These are phyloP conservation scores for Olyra latifolia DNA, from an alignment of 176 grass and related monocot genomes.

Conservation along the genomic window DNA sequence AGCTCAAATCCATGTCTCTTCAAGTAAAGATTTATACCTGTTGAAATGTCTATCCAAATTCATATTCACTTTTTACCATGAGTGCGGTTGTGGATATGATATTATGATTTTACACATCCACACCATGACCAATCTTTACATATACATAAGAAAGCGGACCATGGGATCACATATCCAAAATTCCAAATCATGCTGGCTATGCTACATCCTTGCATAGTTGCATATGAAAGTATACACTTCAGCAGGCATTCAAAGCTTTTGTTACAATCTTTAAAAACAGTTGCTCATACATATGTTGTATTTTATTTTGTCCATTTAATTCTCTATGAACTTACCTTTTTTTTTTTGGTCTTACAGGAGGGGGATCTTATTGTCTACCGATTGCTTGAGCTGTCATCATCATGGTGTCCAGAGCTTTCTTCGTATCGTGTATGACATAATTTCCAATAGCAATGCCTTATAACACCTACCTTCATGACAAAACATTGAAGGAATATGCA, in stretches of 20 bases:
- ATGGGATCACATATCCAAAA: not conserved
- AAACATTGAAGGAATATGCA: not conserved
- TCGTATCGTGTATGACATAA: slow-evolving; percentile 61
- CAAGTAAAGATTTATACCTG: not conserved
- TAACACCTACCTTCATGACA: not conserved
- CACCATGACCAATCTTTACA: not conserved
- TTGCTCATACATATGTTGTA: not conserved
- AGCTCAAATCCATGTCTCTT: not conserved
- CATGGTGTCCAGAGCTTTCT: slow-evolving; percentile 92
- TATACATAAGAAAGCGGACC: not conserved
- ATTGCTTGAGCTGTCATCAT: slow-evolving; percentile 78
- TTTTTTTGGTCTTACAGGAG: slow-evolving; percentile 52
- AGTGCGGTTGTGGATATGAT: not conserved
- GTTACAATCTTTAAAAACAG: not conserved
- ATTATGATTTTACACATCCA: not conserved
- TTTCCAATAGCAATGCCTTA: slow-evolving; percentile 1
- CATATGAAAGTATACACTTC: not conserved
- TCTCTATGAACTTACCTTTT: not conserved
- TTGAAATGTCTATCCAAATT: not conserved
- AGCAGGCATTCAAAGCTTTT: not conserved
- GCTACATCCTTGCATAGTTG: not conserved
- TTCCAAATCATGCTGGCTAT: too few species aligned
- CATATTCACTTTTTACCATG: not conserved
- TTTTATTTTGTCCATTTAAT: slow-evolving; percentile 9
- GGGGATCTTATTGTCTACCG: slow-evolving; percentile 83